These are phyloP conservation scores for Gracilaria gracilis DNA, from an alignment of 23 red algal species.

Conservation along the genomic window DNA sequence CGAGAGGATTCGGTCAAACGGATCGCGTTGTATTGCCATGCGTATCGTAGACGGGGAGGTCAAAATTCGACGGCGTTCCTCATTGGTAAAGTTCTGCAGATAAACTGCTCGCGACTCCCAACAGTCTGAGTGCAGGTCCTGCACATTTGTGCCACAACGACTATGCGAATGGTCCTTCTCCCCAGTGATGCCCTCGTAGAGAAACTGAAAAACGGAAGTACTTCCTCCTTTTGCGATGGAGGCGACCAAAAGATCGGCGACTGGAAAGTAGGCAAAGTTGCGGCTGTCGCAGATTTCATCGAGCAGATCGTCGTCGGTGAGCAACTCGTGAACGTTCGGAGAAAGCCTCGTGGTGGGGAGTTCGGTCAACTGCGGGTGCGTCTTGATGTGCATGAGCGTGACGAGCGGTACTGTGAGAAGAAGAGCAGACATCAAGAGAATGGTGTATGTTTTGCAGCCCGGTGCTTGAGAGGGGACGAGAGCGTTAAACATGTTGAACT, in stretches of 20 bases:
- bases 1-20: conserved; percentile 52
- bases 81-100: neutral
- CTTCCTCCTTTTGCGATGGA: conserved; percentile 53
- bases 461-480: too few relatives aligned
- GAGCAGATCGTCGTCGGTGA: conserved; percentile 1
- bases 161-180: neutral
- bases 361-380: too few relatives aligned
- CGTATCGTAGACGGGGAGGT: conserved; percentile 29
- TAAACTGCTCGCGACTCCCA: conserved; percentile 27
- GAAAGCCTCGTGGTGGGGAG: neutral
- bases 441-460: too few relatives aligned
- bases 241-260: conserved; percentile 32
- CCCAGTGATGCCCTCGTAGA: conserved; percentile 27
- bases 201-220: conserved; percentile 25
- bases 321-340: neutral
- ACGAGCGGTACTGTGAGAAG: too few relatives aligned
- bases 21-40: conserved; percentile 46
- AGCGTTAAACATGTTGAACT: too few relatives aligned
- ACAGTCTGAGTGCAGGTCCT: conserved; percentile 7
- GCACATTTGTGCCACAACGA: conserved; percentile 18
- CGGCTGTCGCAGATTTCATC: neutral
- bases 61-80: conserved; percentile 21
- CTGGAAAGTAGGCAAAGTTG: conserved; percentile 48
- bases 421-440: too few relatives aligned
- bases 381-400: too few relatives aligned